Evolutionary conservation across 1,284 basidiomycete genomes (phyloP), one percentile per base, ranked within the genome.

Genomic region (Heterobasidion parviporum): DNA sequence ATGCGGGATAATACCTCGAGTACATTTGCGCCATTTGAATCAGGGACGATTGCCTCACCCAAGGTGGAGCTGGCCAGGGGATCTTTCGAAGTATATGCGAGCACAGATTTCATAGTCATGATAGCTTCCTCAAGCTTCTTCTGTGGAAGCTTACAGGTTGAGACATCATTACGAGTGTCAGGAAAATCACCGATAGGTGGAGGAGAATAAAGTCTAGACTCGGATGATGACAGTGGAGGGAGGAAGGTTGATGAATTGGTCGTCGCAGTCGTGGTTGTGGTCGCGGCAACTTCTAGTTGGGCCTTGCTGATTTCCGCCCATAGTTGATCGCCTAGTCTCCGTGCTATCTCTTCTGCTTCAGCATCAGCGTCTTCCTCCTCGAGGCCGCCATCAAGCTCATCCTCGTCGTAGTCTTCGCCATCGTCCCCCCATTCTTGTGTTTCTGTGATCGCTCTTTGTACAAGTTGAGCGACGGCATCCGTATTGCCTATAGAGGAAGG

Each of bases 291-390:
- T 57, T 78, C 79, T 10, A 76, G 76, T 60, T 78, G 82, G 4
- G 76, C 82, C 63, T 79, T 84, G 61, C 70, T 81, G 49, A 89
- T 85, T 61, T 87, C 85, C 1, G 85, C 86, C 78, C 81, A 82
- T 8, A 89, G 74, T 57, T 89, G 81, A 60, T 85, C 84, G 12
- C 83, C 81, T 34, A 89, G 70, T 36, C 81, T 73, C 50, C 81
- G 76, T 6, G 84, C 84, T 61, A 88, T 85, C 59, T 82, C 85
- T 61, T 85, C 80, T 7, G 85, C 85, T 57, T 87, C 82, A 8
- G 82, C 85, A 33, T 84, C 84, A n/a, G 81, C 78, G 56, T 84
- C 83, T 32, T 80, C 81, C 0, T 77, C 81, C 45, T 76, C 77
- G 10, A 78, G 72, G 18, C 72, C 68, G 12, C 60, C 68, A 18